Percentiles rank a stretch among this genome's conserved stretches.
phyloP scores from a whole-genome alignment of 2,329 filamentous ascomycete genomes.

The Cytospora piceicola region DNA sequence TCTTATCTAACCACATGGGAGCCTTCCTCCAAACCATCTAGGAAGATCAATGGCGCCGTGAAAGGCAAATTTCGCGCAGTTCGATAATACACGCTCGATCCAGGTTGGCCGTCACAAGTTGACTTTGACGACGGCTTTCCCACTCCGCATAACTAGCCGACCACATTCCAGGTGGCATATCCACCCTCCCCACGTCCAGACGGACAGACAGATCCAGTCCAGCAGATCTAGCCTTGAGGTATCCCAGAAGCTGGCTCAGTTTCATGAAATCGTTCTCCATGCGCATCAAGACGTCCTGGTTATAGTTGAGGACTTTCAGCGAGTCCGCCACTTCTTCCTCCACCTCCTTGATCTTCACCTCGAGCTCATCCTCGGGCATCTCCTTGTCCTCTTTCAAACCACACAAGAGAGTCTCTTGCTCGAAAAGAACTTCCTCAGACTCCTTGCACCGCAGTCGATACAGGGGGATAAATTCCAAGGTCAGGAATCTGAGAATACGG shows the following conservation, averaged over 20 bases:
- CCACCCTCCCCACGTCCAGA: background rate
- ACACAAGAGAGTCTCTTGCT: no score
- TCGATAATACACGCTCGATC: background rate
- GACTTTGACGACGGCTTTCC: background rate
- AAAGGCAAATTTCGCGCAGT: background rate
- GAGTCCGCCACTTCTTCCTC: background rate
- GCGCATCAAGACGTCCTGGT: background rate
- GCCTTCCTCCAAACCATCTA: background rate
- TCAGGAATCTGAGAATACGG: background rate
- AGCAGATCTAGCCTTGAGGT: background rate
- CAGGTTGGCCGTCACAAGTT: background rate
- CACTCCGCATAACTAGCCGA: background rate
- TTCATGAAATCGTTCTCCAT: background rate
- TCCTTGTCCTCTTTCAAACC: background rate
- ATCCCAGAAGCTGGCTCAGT: background rate
- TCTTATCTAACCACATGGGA: no score
- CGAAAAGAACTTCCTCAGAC: background rate
- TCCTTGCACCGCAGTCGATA: background rate
- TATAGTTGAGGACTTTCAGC: background rate
- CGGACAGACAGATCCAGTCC: background rate
- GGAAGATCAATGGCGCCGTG: background rate
- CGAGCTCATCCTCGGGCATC: no score
- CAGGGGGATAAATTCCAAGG: background rate
- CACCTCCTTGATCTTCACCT: background rate
- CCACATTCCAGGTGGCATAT: background rate